Conservation (phyloP, 306 rosid species). For the Castanea sativa region DNA sequence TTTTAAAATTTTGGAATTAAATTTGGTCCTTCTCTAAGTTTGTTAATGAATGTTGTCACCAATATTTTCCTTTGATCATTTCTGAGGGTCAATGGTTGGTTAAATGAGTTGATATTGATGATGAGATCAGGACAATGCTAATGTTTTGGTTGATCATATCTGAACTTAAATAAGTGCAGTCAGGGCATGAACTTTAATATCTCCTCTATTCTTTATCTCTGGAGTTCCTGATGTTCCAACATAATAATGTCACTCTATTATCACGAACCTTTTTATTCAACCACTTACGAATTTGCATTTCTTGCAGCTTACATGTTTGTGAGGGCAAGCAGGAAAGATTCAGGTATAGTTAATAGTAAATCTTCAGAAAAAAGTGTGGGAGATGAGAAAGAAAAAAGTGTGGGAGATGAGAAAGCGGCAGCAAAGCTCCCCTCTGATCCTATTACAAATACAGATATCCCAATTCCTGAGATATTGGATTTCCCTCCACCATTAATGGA, state of each 20-base stretch:
- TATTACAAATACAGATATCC: slow-evolving; percentile 22
- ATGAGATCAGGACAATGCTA: not conserved
- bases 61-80: not conserved
- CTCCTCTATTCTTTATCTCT: not conserved
- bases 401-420: slow-evolving; percentile 30
- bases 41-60: not conserved
- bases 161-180: not conserved
- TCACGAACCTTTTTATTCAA: not conserved
- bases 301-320: slow-evolving; percentile 70
- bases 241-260: not conserved
- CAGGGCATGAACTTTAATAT: not conserved
- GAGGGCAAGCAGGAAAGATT: slow-evolving; percentile 48
- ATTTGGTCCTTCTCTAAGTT: not conserved
- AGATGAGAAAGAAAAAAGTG: slow-evolving; percentile 34
- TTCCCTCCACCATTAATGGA: slow-evolving; percentile 29
- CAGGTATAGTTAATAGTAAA: slow-evolving; percentile 23
- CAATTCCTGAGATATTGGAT: slow-evolving; percentile 30
- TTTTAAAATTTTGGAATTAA: not conserved
- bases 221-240: not conserved
- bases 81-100: not conserved
- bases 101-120: not conserved
- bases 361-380: slow-evolving; percentile 27
- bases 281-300: slow-evolving; percentile 20
- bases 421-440: slow-evolving; percentile 43
- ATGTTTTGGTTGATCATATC: not conserved